phyloP scores from a whole-genome alignment of 2,329 filamentous ascomycete species.

The Phyllosticta ampelicida region DNA sequence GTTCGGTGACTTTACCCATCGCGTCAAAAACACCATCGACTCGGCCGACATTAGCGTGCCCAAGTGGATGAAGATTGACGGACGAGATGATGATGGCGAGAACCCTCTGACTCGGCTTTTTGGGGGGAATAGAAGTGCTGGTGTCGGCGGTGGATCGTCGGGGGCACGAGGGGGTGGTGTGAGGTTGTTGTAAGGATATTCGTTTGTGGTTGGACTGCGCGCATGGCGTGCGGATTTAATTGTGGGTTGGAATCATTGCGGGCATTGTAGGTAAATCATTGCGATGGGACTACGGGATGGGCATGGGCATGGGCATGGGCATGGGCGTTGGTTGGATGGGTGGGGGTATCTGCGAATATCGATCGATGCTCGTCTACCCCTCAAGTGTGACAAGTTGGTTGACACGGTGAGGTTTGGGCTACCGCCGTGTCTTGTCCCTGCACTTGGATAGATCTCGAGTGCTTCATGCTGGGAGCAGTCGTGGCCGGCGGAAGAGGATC shows the following conservation, averaged over 20 bases:
- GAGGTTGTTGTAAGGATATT: not conserved
- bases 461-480: no score
- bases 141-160: not conserved
- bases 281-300: not conserved
- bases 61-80: constrained; percentile 62
- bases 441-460: no score
- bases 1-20: constrained; percentile 70
- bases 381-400: no score
- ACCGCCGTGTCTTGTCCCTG: no score
- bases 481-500: no score
- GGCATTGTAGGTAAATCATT: not conserved
- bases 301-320: not conserved
- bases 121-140: not conserved
- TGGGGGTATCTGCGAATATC: not conserved
- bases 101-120: not conserved
- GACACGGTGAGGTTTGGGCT: no score
- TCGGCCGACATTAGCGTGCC: constrained; percentile 56
- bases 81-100: constrained; percentile 29
- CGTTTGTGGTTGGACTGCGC: not conserved
- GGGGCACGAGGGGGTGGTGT: not conserved
- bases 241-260: not conserved
- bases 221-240: not conserved
- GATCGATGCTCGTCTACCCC: not conserved
- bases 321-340: not conserved
- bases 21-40: constrained; percentile 87